Conservation (phyloP, 345 rosid species). For the Citropsis articulata region DNA sequence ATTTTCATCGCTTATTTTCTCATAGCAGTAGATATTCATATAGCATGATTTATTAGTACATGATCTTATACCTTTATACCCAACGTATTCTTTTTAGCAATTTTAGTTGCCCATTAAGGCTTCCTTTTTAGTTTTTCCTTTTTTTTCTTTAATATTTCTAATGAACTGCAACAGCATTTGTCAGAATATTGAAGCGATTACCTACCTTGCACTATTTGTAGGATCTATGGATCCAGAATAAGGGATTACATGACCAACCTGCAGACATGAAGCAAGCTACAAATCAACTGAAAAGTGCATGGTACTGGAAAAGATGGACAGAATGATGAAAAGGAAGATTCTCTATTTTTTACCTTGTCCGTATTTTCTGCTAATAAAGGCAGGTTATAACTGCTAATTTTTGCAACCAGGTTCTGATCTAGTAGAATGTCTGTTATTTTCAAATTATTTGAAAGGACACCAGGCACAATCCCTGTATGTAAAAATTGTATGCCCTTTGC, state of each 20-base stretch:
- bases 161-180: background rate
- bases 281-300: background rate
- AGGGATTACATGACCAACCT: slow-evolving; percentile 53
- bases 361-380: slow-evolving; percentile 66
- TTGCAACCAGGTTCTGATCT: slow-evolving; percentile 76
- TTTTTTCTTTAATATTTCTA: background rate
- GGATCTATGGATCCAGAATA: slow-evolving; percentile 42
- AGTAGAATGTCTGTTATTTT: slow-evolving; percentile 77
- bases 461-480: slow-evolving; percentile 90
- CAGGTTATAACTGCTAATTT: slow-evolving; percentile 84
- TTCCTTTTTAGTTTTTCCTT: no score
- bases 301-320: background rate
- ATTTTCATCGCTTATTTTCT: background rate
- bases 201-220: slow-evolving; percentile 42
- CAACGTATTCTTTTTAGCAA: background rate
- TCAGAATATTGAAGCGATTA: background rate
- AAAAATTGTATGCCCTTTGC: slow-evolving; percentile 88
- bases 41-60: background rate
- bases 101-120: background rate
- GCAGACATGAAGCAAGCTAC: slow-evolving; percentile 14
- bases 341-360: slow-evolving; percentile 46
- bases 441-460: slow-evolving; percentile 72
- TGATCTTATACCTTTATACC: background rate
- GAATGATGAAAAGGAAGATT: background rate
- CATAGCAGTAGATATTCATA: background rate